Evolutionary conservation across 2,329 filamentous ascomycete genomes (phyloP).

Genomic region (Escovopsis sp.): DNA sequence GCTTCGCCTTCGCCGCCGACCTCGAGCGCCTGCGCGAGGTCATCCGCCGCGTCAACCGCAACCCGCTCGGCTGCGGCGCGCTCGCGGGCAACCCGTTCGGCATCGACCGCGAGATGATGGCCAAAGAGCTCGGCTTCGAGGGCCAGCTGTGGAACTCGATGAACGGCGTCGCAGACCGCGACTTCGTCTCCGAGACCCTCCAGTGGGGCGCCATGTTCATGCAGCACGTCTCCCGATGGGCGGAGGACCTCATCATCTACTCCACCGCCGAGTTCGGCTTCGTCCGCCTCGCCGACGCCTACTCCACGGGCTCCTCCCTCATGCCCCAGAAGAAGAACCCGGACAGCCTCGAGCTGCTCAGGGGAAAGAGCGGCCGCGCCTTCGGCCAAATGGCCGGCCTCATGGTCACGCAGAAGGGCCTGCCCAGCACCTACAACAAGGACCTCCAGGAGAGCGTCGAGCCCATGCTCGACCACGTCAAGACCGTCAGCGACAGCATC

Average conservation of each 20-base stretch:
- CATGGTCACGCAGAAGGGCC: constrained; percentile 52
- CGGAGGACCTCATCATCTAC: constrained; percentile 79
- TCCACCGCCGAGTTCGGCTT: constrained; percentile 63
- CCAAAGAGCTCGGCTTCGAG: constrained; percentile 67
- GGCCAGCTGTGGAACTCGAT: constrained; percentile 63
- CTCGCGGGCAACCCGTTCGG: constrained; percentile 70
- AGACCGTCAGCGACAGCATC: constrained; percentile 67
- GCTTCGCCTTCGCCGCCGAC: constrained; percentile 54
- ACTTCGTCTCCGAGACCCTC: constrained; percentile 70
- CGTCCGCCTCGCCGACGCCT: constrained; percentile 61
- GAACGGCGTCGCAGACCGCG: constrained; percentile 58
- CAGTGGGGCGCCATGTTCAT: constrained; percentile 68
- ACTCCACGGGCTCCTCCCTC: constrained; percentile 58
- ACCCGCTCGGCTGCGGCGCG: constrained; percentile 59
- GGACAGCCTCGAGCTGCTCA: constrained; percentile 55
- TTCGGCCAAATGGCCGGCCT: constrained; percentile 73
- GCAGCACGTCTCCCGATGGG: constrained; percentile 65
- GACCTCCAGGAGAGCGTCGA: constrained; percentile 81
- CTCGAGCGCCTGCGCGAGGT: constrained; percentile 63
- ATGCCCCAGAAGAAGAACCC: constrained; percentile 82
- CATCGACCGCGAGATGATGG: constrained; percentile 66
- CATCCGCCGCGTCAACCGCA: constrained; percentile 56
- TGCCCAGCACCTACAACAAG: constrained; percentile 79
- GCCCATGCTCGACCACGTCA: constrained; percentile 71
- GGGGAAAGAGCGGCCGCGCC: constrained; percentile 59